Evolutionary conservation across 768 basidiomycete genomes (phyloP), one percentile per base, ranked within the genome.

Genomic region (Tylopilus rubrobrunneus): DNA sequence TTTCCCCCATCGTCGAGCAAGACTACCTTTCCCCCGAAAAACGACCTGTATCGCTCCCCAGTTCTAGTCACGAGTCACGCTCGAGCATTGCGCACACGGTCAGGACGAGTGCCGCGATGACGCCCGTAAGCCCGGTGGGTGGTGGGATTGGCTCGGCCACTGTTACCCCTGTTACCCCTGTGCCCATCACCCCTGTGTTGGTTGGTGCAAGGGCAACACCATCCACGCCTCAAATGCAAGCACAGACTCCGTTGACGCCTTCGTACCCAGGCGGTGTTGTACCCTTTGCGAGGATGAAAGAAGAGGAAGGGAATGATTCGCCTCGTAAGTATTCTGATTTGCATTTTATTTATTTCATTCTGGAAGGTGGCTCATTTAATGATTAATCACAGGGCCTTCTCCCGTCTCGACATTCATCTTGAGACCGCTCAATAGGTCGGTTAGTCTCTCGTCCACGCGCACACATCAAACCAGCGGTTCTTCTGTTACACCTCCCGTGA

Each of bases 1-100:
- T 87, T 36, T 85, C 85, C 2, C 85, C 86, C 0, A 86, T 87
- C 39, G 76, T 75, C 9, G 86, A 87, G 67, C 79, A 79, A 58
- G 82, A 85, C 50, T 85, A 85, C 60, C 63, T 82, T 51, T 82
- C 83, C 7, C 82, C 82, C 0, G 74, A 75, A 46, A 71, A 69
- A 54, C 69, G 71, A 33, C 69, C 73, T 48, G 67, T 48, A 41
- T 73, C 70, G 48, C 66, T 72, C 40, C 68, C 56, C 14, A 67
- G 56, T 49, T 69, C 57, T 5, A 66, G 62, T 49, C 50, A 58
- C 40, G 67, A 64, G 8, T 61, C 64, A 14, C 62, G 62, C 21
- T 53, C 59, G n/a, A 64, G 62, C 34, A 62, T 52, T 23, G 70
- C 55, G 40, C 69, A 44, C 69, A 74, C 61, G 59, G 72, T 19